These are phyloP conservation scores for Lineolata rhizophorae DNA, from an alignment of 495 filamentous ascomycete genomes.

Conservation along the genomic window DNA sequence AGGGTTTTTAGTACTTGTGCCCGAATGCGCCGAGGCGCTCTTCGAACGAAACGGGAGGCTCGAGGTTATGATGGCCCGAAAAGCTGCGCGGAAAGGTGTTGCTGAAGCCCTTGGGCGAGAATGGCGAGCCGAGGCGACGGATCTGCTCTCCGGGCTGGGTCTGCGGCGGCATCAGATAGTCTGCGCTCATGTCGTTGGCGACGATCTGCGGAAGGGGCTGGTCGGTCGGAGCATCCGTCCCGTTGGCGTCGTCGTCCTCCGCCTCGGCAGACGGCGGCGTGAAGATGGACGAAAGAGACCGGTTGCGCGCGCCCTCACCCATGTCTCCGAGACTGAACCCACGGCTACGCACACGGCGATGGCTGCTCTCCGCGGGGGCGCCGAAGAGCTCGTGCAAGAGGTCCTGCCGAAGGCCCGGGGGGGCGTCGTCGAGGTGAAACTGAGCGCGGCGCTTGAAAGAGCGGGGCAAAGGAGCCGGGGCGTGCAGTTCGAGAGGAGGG, in stretches of 20 bases:
- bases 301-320: constrained; percentile 13
- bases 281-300: constrained; percentile 13
- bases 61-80: constrained; percentile 9
- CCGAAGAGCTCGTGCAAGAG: constrained; percentile 29
- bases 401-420: constrained; percentile 16
- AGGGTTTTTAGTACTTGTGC: too few species aligned
- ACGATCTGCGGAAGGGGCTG: not conserved
- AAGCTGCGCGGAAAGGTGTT: constrained; percentile 18
- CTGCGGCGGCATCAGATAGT: constrained; percentile 3
- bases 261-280: constrained; percentile 6
- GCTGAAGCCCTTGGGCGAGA: constrained; percentile 12
- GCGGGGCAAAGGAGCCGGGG: constrained; percentile 23
- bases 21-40: constrained; percentile 10
- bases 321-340: constrained; percentile 38
- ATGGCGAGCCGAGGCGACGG: constrained; percentile 20
- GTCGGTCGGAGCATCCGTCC: constrained; percentile 3
- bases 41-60: constrained; percentile 10
- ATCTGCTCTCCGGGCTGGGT: constrained; percentile 10
- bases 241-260: constrained; percentile 2
- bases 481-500: constrained; percentile 13
- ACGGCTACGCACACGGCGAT: constrained; percentile 26
- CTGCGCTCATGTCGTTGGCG: constrained; percentile 1
- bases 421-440: constrained; percentile 24
- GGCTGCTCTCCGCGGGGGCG: constrained; percentile 15
- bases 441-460: constrained; percentile 30